Evolutionary conservation across 129 eudicot species (phyloP), one percentile per base, ranked within the genome.

Genomic region (Flaveria sonorensis): DNA sequence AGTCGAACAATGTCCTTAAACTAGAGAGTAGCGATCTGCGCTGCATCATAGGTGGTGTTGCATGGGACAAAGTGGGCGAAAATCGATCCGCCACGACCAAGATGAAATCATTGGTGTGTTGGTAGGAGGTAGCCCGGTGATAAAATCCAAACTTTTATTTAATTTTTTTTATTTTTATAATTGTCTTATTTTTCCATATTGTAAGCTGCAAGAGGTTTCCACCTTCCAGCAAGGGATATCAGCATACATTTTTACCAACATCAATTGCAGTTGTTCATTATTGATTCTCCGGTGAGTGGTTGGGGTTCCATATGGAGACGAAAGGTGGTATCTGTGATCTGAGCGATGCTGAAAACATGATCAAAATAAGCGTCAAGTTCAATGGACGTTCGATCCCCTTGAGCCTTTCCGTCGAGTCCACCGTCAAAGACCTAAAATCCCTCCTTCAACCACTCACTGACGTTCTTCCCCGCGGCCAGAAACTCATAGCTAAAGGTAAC

Each of bases 381-480:
- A 83, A 89, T 66, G 97, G 97, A 56, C 79, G 89, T 77, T 77
- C 86, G 2, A 92, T 92, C 18, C 96, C 96, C 16, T 43, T 92
- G 7, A 73, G 80, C 76, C 55, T 92, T 68, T 76, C 86, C 6
- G 26, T 46, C 11, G 85, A 85, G 7, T 81, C 97, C 82, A 89
- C 95, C 63, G 74, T 95, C 63, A 87, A 83, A 80, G 83, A 92
- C 81, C 97, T 95, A 53, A 92, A 95, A 81, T 70, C 78, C 28
- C 73, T 77, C 16, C 96, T 95, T 73, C 97, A 95, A 73, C 83
- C 92, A 57, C 87, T 87, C 79, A 95, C 99, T 57, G 85, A 95
- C 82, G 94, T 91, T 81, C 99, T 95, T 82, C 92, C 96, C 53
- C 97, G 99, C 42, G 97, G 99, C 74, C 99, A 95, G 63, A 95